A percentile compares a stretch with the other conserved stretches of the same genome.
These are phyloP conservation scores for Xylariaceae sp. DNA, from an alignment of 2,329 filamentous ascomycete species.

Conservation along the genomic window DNA sequence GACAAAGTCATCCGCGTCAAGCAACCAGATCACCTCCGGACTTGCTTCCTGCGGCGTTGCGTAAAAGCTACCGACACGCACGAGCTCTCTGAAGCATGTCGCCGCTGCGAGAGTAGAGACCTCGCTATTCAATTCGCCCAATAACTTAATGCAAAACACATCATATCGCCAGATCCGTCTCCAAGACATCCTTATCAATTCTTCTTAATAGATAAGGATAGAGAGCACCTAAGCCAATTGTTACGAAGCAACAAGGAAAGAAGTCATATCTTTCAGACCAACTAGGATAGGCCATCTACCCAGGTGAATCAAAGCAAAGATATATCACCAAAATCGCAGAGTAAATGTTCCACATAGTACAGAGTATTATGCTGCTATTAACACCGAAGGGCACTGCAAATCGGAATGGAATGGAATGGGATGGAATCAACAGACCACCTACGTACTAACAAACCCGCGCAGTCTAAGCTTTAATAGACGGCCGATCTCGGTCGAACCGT, in stretches of 20 bases:
- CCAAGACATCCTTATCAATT: background rate
- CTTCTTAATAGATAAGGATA: too few relatives aligned
- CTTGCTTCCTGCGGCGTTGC: too few relatives aligned
- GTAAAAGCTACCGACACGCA: too few relatives aligned
- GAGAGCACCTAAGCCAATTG: background rate
- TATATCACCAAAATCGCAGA: background rate
- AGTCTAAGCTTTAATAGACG: constrained; percentile 10
- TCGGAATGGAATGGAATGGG: background rate
- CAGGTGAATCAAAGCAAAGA: background rate
- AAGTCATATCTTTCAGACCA: background rate
- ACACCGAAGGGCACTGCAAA: background rate
- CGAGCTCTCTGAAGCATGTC: too few relatives aligned
- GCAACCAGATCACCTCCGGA: too few relatives aligned
- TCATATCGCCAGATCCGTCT: background rate
- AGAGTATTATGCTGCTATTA: background rate
- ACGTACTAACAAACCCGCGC: constrained; percentile 1
- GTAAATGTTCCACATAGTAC: too few relatives aligned
- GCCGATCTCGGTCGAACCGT: constrained; percentile 16
- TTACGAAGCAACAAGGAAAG: background rate
- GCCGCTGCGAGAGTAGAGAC: too few relatives aligned
- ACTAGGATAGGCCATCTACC: background rate
- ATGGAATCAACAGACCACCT: too few relatives aligned
- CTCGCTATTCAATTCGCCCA: too few relatives aligned
- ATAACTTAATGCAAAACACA: background rate
- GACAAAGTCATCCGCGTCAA: too few relatives aligned